Base-by-base conservation (phyloP, 2,329 filamentous ascomycete genomes). In the Aspergillus hortae region DNA sequence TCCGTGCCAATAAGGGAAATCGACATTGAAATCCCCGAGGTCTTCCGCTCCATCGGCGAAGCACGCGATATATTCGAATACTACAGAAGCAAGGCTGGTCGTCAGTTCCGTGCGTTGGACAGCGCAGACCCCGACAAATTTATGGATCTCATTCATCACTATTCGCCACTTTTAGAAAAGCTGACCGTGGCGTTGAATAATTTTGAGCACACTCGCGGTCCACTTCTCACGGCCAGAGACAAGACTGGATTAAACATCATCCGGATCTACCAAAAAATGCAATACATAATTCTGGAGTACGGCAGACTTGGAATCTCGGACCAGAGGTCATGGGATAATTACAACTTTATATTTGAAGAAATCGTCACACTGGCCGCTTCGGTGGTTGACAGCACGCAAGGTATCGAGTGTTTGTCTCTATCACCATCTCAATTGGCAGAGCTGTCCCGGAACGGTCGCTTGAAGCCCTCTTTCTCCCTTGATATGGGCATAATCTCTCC, bases 401-500 rank as follows among this genome's bases (percentile, higher is more conserved):
- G 25, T 15, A 10, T 32, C 36, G 27, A 32, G 6, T 42, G 44
- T 23, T 9, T 33, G 7, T 41, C 50, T 33, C 9, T 42, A 49
- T 33, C 46, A 36, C 25, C 49, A 50, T 43, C 32, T 21, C 51
- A 42, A 17, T 10, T 42, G 17, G 19, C 6, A 10, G 19, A 42
- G 11, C 19, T 42, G 19, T 21, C 40, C 1, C n/a, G 17, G 19
- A 17, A 12, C 6, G 40, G 40, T 12, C 19, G 40, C 12, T 40
- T 27, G 44, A 52, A 25, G 59, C 56, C 10, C 5, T 48, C 27
- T 3, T 67, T 67, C 46, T 62, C 63, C 6, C 64, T 67, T 19
- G 64, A 67, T 48, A 57, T 62, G n/a, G 62, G 64, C 7, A 59
- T 67, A 14, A 59, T 67, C 11, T 56, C 56, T 19, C 56, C 60